Evolutionary conservation across 2,329 filamentous ascomycete genomes (phyloP).

Genomic region (Mycosphaerelloides madeirae): DNA sequence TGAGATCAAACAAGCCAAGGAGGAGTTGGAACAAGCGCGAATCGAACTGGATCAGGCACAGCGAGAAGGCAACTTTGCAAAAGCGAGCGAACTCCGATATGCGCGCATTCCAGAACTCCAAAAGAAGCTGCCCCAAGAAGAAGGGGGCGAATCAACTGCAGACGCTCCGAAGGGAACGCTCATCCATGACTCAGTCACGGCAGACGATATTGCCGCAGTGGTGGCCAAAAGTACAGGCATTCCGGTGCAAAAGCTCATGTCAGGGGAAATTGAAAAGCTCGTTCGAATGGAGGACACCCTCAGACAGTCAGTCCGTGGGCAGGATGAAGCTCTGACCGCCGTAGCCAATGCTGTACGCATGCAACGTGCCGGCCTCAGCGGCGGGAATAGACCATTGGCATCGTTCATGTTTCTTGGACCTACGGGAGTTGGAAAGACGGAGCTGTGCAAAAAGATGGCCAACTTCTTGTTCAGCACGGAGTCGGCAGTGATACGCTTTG

Average conservation of each 20-base stretch:
- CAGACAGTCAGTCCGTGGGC: constrained; percentile 76
- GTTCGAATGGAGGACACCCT: constrained; percentile 93
- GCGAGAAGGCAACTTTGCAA: constrained; percentile 79
- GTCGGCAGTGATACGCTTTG: constrained; percentile 84
- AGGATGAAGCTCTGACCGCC: constrained; percentile 87
- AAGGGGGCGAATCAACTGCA: constrained; percentile 42
- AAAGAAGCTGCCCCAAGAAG: constrained; percentile 72
- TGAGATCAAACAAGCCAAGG: constrained; percentile 78
- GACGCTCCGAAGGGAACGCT: constrained; percentile 49
- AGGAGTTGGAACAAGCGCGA: constrained; percentile 78
- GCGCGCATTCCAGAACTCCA: constrained; percentile 79
- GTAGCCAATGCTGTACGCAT: constrained; percentile 91
- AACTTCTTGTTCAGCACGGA: constrained; percentile 90
- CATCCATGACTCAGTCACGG: constrained; percentile 89
- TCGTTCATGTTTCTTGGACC: constrained; percentile 98
- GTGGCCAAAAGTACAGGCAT: constrained; percentile 91
- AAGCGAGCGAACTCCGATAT: constrained; percentile 87
- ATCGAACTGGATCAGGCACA: constrained; percentile 85
- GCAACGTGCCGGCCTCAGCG: constrained; percentile 85
- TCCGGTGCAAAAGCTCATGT: constrained; percentile 84
- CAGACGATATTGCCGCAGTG: constrained; percentile 89
- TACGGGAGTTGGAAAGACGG: constrained; percentile 93
- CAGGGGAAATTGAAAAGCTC: constrained; percentile 89
- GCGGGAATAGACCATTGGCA: constrained; percentile 84
- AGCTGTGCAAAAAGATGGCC: constrained; percentile 93